phyloP scores from a whole-genome alignment of 2,329 filamentous ascomycete species.

The Xylaria sp. region DNA sequence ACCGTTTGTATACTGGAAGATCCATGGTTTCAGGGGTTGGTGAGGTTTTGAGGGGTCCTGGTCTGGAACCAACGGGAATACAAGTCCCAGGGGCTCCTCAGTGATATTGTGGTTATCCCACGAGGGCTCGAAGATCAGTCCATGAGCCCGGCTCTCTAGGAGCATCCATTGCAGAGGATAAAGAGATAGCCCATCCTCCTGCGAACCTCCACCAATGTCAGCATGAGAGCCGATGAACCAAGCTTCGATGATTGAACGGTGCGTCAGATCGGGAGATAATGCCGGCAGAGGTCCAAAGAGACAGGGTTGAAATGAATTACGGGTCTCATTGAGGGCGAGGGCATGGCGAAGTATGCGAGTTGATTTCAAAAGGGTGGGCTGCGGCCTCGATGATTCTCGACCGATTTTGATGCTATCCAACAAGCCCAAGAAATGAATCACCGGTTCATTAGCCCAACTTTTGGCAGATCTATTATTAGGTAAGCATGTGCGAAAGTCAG shows the following conservation, averaged over 20 bases:
- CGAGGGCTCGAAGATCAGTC: conserved; percentile 44
- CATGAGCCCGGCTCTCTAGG: conserved; percentile 48
- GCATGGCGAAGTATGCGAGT: conserved; percentile 52
- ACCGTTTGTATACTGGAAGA: conserved; percentile 40
- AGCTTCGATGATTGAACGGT: conserved; percentile 50
- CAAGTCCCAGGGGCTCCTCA: conserved; percentile 38
- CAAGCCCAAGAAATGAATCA: conserved; percentile 52
- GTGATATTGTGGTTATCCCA: conserved; percentile 32
- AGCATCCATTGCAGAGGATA: conserved; percentile 57
- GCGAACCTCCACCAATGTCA: conserved; percentile 52
- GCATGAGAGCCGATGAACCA: conserved; percentile 54
- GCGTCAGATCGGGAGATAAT: conserved; percentile 38
- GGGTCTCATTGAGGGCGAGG: conserved; percentile 53
- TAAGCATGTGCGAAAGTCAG: conserved; percentile 19
- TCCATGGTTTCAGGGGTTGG: conserved; percentile 35
- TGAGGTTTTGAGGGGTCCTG: conserved; percentile 29
- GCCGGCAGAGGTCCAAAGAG: conserved; percentile 43
- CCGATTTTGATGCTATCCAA: conserved; percentile 52
- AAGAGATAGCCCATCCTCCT: conserved; percentile 52
- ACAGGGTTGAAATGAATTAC: conserved; percentile 40
- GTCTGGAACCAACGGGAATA: conserved; percentile 33
- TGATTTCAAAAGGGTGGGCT: conserved; percentile 47
- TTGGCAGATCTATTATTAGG: conserved; percentile 30
- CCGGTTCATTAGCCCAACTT: conserved; percentile 42
- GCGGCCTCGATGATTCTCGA: conserved; percentile 45